Evolutionary conservation across 306 rosid genomes (phyloP).

Genomic region (Canavalia gladiata): DNA sequence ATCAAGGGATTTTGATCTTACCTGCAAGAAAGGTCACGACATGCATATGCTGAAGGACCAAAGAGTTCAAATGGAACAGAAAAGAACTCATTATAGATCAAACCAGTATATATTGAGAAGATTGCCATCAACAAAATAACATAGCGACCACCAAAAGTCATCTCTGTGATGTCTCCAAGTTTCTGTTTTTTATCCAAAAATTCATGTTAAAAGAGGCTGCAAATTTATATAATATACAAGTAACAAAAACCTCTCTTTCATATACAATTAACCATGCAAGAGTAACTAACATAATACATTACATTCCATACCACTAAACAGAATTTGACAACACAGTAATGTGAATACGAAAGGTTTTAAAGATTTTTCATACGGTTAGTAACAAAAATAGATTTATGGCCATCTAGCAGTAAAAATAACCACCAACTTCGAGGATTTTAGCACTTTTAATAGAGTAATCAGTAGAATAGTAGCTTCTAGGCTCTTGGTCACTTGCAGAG

Average conservation of each 20-base stretch:
- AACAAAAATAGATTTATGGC: not conserved
- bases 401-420: not conserved
- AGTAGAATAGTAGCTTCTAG: no score
- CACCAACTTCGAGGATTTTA: not conserved
- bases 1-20: conserved; percentile 49
- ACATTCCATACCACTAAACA: not conserved
- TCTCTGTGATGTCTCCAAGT: conserved; percentile 94
- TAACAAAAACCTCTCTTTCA: not conserved
- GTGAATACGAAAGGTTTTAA: not conserved
- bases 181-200: conserved; percentile 66
- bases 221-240: not conserved
- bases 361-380: not conserved
- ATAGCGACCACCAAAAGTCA: conserved; percentile 99
- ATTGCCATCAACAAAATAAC: conserved; percentile 88
- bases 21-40: conserved; percentile 94
- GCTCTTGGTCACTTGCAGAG: no score
- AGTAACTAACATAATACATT: not conserved
- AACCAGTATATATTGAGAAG: conserved; percentile 95
- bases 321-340: not conserved
- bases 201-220: conserved; percentile 9
- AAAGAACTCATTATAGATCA: conserved; percentile 96
- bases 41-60: conserved; percentile 88
- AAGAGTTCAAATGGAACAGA: conserved; percentile 89
- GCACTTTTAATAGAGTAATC: not conserved
- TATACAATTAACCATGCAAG: conserved; percentile 14